Base-by-base conservation (phyloP, 2,329 filamentous ascomycete genomes). In the Lecanicillium sp. region DNA sequence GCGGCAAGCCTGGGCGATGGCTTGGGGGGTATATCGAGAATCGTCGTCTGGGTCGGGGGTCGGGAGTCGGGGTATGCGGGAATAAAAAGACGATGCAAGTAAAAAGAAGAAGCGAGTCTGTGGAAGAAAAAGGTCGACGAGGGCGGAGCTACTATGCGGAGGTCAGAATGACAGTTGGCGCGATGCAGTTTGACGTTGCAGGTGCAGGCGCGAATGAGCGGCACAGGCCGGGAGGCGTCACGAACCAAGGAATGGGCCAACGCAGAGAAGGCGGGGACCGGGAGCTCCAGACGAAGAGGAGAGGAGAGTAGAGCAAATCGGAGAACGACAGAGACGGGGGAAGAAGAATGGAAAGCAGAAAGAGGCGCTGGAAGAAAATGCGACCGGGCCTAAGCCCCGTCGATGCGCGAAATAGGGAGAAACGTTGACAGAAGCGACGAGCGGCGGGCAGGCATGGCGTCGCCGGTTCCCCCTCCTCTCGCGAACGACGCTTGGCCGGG, bases 391-490 rank as follows among this genome's bases (percentile, higher is more conserved):
- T n/a, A n/a, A n/a, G 15, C 27, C 20, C 26, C 20, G 27, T 32
- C 7, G 44, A 40, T 24, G 44, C 36, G 37, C 27, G 37, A 26
- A 32, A 19, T 10, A 26, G 15, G 36, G 27, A 20, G 14, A 4
- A 32, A 14, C 29, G 15, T 29, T 42, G 17, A 48, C 11, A 36
- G 37, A 48, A 48, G 38, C 38, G 12, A 33, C 3, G 15, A 41
- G 27, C 38, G 21, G 45, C 35, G 15, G 23, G 35, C 27, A 41
- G 29, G 45, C 45, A 48, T 48, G 19, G 45, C 38, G 37, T 41
- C 38, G 37, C 44, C 35, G 8, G 30, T 48, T 29, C 26, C 44
- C 42, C 41, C 37, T 54, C 50, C 30, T 50, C 45, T 44, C 36
- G 33, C 44, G 7, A 40, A 47, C 20, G 36, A 33, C 36, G 24